Evolutionary conservation across 495 filamentous ascomycete species (phyloP).

Genomic region (Aspergillus hancockii): DNA sequence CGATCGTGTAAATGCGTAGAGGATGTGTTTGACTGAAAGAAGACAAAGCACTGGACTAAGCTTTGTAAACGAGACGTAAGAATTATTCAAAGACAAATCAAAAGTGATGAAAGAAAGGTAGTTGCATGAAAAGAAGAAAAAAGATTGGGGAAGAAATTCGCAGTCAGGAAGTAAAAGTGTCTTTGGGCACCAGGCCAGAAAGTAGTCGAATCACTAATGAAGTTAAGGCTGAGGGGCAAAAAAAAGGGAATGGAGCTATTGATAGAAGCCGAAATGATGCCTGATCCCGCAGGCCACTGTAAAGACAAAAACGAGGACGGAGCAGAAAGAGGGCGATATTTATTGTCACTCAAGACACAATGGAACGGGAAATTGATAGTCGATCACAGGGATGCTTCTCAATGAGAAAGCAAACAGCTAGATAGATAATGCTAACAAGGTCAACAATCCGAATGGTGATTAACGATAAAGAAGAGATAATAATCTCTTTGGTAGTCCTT

Average conservation of each 20-base stretch:
- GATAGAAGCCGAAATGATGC: slow-evolving; percentile 4
- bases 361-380: background rate
- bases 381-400: background rate
- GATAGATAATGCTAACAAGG: background rate
- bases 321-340: slow-evolving; percentile 5
- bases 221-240: slow-evolving; percentile 12
- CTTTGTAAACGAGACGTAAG: background rate
- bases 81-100: background rate
- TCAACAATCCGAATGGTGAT: background rate
- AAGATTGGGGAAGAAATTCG: slow-evolving; percentile 1
- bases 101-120: background rate
- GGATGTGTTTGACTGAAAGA: background rate
- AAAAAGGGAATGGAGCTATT: slow-evolving; percentile 4
- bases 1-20: slow-evolving; percentile 9
- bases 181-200: slow-evolving; percentile 18
- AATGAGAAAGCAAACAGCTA: background rate
- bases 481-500: background rate
- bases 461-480: background rate
- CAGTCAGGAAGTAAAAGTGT: slow-evolving; percentile 3
- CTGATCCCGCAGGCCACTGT: slow-evolving; percentile 7
- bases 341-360: background rate
- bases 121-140: background rate
- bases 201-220: slow-evolving; percentile 7
- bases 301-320: background rate
- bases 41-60: background rate